phyloP scores from a whole-genome alignment of 345 rosid species.

The Syzygium jambos region DNA sequence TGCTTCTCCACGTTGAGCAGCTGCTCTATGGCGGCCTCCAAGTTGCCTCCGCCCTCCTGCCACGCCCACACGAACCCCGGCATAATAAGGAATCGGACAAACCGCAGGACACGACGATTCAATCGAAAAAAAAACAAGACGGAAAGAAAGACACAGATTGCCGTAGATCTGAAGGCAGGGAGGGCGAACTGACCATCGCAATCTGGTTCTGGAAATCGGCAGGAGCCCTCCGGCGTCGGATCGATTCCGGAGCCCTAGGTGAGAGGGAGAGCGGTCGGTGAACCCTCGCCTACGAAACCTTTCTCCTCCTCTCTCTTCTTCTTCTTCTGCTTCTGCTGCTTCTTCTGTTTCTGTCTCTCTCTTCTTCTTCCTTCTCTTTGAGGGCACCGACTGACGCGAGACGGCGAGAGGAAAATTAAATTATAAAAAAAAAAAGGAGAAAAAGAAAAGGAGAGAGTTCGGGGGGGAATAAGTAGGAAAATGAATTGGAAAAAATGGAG shows the following conservation, averaged over 20 bases:
- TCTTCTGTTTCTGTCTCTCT: neutral
- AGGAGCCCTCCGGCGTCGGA: neutral
- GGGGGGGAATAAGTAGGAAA: neutral
- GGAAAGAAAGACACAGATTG: neutral
- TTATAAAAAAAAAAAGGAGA: neutral
- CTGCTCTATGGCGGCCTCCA: slow-evolving; percentile 61
- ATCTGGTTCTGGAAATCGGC: neutral
- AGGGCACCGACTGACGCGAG: neutral
- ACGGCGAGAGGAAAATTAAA: neutral
- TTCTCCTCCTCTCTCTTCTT: neutral
- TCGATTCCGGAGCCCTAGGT: neutral
- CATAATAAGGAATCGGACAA: neutral
- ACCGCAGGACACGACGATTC: neutral
- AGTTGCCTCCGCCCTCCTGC: slow-evolving; percentile 39
- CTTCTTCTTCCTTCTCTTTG: neutral
- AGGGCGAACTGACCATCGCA: neutral
- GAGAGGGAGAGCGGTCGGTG: neutral
- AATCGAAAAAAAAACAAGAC: neutral
- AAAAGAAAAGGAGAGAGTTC: too few relatives aligned
- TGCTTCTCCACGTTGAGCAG: slow-evolving; percentile 76
- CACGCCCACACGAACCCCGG: neutral
- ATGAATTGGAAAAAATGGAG: neutral
- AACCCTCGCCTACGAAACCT: neutral
- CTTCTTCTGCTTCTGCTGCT: too few relatives aligned
- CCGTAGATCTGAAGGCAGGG: neutral